Conservation (phyloP, 192 early-diverging fungal species). For the Backusella mclennaniae region DNA sequence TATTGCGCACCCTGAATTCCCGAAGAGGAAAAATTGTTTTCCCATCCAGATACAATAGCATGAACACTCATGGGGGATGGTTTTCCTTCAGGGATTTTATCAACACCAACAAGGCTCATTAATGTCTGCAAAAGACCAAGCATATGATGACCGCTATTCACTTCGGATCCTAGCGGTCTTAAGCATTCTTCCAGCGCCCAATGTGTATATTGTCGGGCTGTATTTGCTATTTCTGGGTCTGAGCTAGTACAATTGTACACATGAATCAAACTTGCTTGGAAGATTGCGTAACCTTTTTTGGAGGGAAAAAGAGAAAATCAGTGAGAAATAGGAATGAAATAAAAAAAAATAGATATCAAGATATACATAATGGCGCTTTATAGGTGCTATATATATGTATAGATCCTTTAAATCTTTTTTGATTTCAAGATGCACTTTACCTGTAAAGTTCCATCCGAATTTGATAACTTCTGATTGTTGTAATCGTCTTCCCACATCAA, state of each 20-base stretch:
- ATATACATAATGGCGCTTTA: neutral
- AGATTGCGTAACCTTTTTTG: constrained; percentile 18
- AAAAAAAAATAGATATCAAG: neutral
- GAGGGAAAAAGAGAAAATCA: neutral
- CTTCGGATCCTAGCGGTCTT: neutral
- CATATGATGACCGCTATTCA: neutral
- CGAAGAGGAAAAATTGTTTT: neutral
- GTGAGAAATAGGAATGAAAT: neutral
- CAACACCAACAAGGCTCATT: constrained; percentile 9
- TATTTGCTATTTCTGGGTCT: constrained; percentile 13
- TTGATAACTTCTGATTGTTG: constrained; percentile 2
- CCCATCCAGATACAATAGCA: constrained; percentile 10
- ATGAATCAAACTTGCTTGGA: constrained; percentile 31
- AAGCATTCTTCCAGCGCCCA: constrained; percentile 21
- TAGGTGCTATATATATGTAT: neutral
- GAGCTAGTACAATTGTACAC: constrained; percentile 25
- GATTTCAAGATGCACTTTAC: constrained; percentile 3
- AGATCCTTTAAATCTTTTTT: neutral
- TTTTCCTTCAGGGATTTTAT: neutral
- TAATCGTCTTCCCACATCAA: constrained; percentile 20
- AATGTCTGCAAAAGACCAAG: neutral
- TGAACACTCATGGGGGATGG: constrained; percentile 14
- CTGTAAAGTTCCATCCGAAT: constrained; percentile 30
- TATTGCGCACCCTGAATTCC: neutral
- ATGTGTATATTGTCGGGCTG: constrained; percentile 7